Base-by-base conservation (phyloP, 306 rosid species). In the Lathyrus tuberosus region DNA sequence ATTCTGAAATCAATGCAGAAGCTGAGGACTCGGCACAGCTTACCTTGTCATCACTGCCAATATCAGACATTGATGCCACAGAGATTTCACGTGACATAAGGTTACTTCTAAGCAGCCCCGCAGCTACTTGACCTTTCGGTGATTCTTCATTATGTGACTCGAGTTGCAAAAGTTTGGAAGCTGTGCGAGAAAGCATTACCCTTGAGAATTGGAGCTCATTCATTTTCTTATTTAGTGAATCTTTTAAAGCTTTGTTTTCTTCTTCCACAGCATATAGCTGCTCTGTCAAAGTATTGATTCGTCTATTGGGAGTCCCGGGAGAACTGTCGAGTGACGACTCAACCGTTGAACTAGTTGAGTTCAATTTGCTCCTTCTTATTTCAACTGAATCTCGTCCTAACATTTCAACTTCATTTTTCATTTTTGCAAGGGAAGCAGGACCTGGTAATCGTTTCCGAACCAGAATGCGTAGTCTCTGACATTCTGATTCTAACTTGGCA, bases 401-500 rank as follows among this genome's bases (percentile, higher is more conserved):
- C 78, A 84, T 77, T 84, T 86, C 96, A 65, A 86, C 96, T 83
- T 92, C 98, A 65, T 69, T 92, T 80, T 83, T 89, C 96, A 92
- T 89, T 84, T 86, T 92, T 15, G 80, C 84, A 54, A 92, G 64
- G 68, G 98, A 87, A 72, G 92, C 98, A 70, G 96, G 98, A 77
- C 98, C 92, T 44, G 98, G 98, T 70, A 92, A 77, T 67, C 96
- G 83, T 80, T 92, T 92, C 62, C 86, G 84, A 46, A 92, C 91
- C 57, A 92, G 86, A 58, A 92, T 71, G 5, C 96, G 89, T 82
- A 92, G 73, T 78, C 95, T 80, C 85, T 89, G 98, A 83, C 98
- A 92, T 84, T 92, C 98, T 15, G 95, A 89, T 73, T 92, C 98
- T 68, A 92, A 81, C 80, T 86, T 87, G 8, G 91, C 88, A 72